A percentile compares a stretch with the other conserved stretches of the same genome.
phyloP scores from a whole-genome alignment of 192 early-diverging fungal species.

The Coemansia sp. region DNA sequence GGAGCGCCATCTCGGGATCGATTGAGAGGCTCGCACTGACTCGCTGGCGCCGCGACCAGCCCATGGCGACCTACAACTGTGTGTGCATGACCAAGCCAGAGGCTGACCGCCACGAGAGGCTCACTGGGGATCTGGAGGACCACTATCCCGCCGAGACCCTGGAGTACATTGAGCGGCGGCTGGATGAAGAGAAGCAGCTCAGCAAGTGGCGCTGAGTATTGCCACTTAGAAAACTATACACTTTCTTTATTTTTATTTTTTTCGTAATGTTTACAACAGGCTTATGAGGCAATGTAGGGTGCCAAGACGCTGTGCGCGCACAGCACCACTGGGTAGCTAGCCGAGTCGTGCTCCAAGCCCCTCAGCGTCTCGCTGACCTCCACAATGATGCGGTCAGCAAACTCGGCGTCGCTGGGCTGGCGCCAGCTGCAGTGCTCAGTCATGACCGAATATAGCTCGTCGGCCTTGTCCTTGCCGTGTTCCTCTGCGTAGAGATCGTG shows the following conservation, averaged over 20 bases:
- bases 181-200: constrained; percentile 47
- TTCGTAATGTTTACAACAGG: not conserved
- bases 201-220: constrained; percentile 38
- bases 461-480: constrained; percentile 32
- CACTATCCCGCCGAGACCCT: constrained; percentile 43
- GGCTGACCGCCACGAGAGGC: constrained; percentile 60
- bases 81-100: constrained; percentile 86
- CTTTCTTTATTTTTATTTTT: not conserved
- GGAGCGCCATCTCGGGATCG: constrained; percentile 75
- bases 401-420: constrained; percentile 50
- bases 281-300: constrained; percentile 30
- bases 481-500: constrained; percentile 55
- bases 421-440: constrained; percentile 48
- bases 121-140: constrained; percentile 34
- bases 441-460: constrained; percentile 53
- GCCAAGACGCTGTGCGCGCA: constrained; percentile 48
- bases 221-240: not conserved
- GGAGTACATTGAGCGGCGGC: constrained; percentile 34
- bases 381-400: constrained; percentile 46
- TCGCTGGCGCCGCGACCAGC: constrained; percentile 76
- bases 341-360: constrained; percentile 17
- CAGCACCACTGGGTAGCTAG: constrained; percentile 44
- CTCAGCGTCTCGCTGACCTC: constrained; percentile 31
- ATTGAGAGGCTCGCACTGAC: constrained; percentile 74
- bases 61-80: constrained; percentile 73